A percentile compares a stretch with the other conserved stretches of the same genome.
Evolutionary conservation across 1,284 basidiomycete genomes (phyloP).

Genomic region (Sporisorium iseilematis-ciliati): DNA sequence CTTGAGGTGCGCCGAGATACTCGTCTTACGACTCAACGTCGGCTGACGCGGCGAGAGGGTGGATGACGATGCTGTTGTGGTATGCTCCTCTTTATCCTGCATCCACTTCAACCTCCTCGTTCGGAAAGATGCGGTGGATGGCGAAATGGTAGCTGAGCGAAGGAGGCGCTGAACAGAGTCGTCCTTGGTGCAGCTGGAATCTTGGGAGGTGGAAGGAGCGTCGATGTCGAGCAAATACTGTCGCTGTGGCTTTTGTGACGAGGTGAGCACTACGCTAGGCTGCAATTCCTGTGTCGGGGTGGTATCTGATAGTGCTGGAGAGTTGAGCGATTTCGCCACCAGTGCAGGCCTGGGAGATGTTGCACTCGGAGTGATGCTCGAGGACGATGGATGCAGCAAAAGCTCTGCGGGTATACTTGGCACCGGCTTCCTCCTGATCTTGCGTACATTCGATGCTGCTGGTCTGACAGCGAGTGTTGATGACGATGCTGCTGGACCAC

Average conservation of each 20-base stretch:
- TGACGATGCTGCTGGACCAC: slow-evolving; percentile 13
- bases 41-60: slow-evolving; percentile 11
- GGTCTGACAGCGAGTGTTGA: slow-evolving; percentile 3
- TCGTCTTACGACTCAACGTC: slow-evolving; percentile 30
- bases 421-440: slow-evolving; percentile 27
- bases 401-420: slow-evolving; percentile 26
- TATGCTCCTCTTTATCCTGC: slow-evolving; percentile 39
- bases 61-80: not conserved
- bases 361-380: not conserved
- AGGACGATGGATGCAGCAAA: not conserved
- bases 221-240: slow-evolving; percentile 37
- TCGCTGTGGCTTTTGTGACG: slow-evolving; percentile 24
- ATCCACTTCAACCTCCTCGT: slow-evolving; percentile 25
- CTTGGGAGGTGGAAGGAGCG: not conserved
- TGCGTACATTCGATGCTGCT: slow-evolving; percentile 10
- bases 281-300: slow-evolving; percentile 3
- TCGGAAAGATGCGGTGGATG: slow-evolving; percentile 12
- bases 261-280: not conserved
- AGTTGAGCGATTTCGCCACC: not conserved
- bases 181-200: not conserved
- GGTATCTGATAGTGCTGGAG: not conserved
- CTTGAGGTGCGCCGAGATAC: slow-evolving; percentile 39
- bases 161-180: slow-evolving; percentile 27
- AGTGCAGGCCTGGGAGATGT: not conserved
- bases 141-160: slow-evolving; percentile 20